phyloP scores from a whole-genome alignment of 2,329 filamentous ascomycete genomes.

The Rhexocercosporidium sp. region DNA sequence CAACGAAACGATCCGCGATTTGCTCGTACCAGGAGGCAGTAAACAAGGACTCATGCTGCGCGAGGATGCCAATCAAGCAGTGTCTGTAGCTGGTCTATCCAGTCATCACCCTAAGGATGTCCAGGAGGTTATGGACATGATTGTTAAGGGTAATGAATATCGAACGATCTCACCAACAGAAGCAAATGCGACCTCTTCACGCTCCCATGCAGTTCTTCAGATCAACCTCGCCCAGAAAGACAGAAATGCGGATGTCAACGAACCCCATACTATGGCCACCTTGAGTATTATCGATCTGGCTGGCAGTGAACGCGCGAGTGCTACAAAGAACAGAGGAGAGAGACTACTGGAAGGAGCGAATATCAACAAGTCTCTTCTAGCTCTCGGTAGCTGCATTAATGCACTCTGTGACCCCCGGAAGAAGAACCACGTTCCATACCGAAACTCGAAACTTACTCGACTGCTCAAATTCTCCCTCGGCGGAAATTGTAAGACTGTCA shows the following conservation, averaged over 20 bases:
- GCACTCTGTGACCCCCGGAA: constrained; percentile 93
- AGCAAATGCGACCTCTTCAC: constrained; percentile 95
- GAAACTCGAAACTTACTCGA: constrained; percentile 95
- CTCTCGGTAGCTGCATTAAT: constrained; percentile 96
- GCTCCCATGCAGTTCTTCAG: constrained; percentile 95
- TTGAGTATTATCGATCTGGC: constrained; percentile 98
- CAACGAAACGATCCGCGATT: constrained; percentile 96
- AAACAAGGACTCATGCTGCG: constrained; percentile 85
- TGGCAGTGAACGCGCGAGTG: constrained; percentile 92
- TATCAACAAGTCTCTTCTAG: constrained; percentile 98
- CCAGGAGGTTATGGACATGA: constrained; percentile 99
- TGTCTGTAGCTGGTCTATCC: constrained; percentile 88
- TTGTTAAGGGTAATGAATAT: constrained; percentile 91
- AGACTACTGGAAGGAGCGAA: constrained; percentile 92
- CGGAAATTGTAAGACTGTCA: constrained; percentile 98
- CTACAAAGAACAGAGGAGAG: constrained; percentile 95
- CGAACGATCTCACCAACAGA: constrained; percentile 96
- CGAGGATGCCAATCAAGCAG: constrained; percentile 91
- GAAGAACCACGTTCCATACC: constrained; percentile 92
- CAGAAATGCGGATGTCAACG: constrained; percentile 87
- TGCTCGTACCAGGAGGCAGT: constrained; percentile 83
- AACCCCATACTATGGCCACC: constrained; percentile 97
- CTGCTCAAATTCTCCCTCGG: constrained; percentile 96
- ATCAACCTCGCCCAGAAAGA: constrained; percentile 97
- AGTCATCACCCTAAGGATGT: constrained; percentile 92